Base-by-base conservation (phyloP, 495 filamentous ascomycete species). In the Cetradonia linearis region DNA sequence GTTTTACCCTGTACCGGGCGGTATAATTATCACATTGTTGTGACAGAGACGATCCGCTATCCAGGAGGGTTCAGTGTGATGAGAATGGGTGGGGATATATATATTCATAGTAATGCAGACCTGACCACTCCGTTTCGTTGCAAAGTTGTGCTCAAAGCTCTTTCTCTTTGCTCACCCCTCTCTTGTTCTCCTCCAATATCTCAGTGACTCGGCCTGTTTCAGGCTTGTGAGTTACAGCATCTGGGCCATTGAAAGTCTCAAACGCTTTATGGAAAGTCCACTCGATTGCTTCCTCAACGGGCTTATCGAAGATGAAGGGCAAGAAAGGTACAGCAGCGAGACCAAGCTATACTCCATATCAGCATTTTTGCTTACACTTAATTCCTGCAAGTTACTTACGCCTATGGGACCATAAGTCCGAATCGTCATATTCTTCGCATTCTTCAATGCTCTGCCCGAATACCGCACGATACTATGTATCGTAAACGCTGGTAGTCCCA, bases 401-500 rank as follows among this genome's bases (percentile, higher is more conserved):
- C 93, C 93, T 48, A 98, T 95, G 5, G 93, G 93, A 13, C 82
- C 86, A 83, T 84, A 98, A 1, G 88, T 90, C 59, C 91, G 74
- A 10, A 96, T 62, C 11, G 76, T 80, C 53, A 75, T 73, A 67
- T 83, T 93, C 78, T 93, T 91, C 25, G 74, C 75, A 66, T 86
- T 76, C 73, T 91, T 95, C 71, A 98, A 63, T 58, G 90, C 88
- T 9, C 76, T 74, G 0, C 93, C 89, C 9, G 86, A 88, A 68
- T 98, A 96, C 65, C 81, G 80, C 42, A 98, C 93, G 14, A 96
- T 77, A 56, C 83, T 88, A 69, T 98, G 93, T 59, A 98, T 96
- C 0, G 93, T 98, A 60, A 98, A 89, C 0, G 93, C 93, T 3
- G 93, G 93, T 62, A 96, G 68, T 10, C 87, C 93, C 93, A 98